Conservation (phyloP, 75 land plant species). For the Picea glauca region DNA sequence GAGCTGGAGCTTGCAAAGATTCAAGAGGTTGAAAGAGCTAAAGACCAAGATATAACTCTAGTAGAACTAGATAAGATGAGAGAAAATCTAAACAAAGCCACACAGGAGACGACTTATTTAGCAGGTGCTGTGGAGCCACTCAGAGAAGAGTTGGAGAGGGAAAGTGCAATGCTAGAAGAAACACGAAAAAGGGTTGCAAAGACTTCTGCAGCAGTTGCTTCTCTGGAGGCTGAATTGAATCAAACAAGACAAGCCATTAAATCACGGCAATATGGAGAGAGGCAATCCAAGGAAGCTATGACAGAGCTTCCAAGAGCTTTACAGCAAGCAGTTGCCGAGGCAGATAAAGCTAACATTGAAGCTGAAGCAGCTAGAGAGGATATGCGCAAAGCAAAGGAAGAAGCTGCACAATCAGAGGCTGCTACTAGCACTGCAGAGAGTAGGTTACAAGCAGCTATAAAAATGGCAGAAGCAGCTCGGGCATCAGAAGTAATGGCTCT, state of each 20-base stretch:
- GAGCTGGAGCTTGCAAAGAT: neutral
- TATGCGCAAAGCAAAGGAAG: slow-evolving; percentile 8
- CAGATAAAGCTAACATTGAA: slow-evolving; percentile 9
- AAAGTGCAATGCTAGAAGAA: slow-evolving; percentile 9
- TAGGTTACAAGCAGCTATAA: slow-evolving; percentile 13
- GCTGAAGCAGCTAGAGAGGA: slow-evolving; percentile 14
- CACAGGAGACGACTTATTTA: neutral
- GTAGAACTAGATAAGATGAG: neutral
- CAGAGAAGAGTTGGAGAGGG: slow-evolving; percentile 7
- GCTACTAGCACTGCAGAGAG: slow-evolving; percentile 17
- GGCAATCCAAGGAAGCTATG: slow-evolving; percentile 10
- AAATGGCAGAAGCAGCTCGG: slow-evolving; percentile 8
- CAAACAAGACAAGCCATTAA: neutral
- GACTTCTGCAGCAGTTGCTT: neutral
- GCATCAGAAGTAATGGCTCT: slow-evolving; percentile 19
- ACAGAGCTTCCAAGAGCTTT: slow-evolving; percentile 7
- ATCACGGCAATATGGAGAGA: neutral
- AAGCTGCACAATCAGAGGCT: slow-evolving; percentile 10
- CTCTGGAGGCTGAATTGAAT: slow-evolving; percentile 7
- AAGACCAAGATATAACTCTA: neutral
- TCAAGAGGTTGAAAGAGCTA: too few species aligned
- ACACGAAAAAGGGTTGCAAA: neutral
- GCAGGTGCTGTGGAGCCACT: neutral
- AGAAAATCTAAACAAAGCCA: neutral
- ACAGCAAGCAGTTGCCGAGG: slow-evolving; percentile 18